Conservation (phyloP, 768 basidiomycete genomes). For the Psilocybe tampanensis region DNA sequence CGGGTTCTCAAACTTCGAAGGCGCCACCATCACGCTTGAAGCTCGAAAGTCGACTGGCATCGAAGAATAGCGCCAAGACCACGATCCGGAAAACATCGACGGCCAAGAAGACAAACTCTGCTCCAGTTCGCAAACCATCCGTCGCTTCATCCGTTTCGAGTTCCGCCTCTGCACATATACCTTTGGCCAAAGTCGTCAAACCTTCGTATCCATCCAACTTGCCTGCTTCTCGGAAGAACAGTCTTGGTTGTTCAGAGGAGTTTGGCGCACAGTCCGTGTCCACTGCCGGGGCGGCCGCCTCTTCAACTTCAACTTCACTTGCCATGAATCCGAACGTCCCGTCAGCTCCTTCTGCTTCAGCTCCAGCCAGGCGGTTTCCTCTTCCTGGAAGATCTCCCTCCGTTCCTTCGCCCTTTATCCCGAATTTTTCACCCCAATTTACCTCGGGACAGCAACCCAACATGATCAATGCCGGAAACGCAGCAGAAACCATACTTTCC, state of each 20-base stretch:
- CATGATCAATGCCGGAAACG: background rate
- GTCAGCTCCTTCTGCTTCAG: too few species aligned
- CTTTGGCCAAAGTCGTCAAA: too few species aligned
- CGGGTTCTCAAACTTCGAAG: background rate
- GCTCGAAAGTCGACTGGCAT: background rate
- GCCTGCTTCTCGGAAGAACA: background rate
- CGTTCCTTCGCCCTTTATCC: background rate
- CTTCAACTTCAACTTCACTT: too few species aligned
- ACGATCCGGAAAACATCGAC: slow-evolving; percentile 10
- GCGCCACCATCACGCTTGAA: background rate
- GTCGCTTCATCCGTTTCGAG: background rate
- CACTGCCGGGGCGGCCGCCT: too few species aligned
- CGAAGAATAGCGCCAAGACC: slow-evolving; percentile 14
- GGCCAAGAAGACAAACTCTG: background rate
- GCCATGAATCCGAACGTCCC: too few species aligned
- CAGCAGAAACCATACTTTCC: too few species aligned
- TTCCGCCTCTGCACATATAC: background rate
- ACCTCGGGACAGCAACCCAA: background rate
- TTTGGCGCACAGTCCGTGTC: too few species aligned
- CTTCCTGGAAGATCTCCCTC: background rate
- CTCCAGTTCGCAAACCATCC: background rate
- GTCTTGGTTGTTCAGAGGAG: background rate
- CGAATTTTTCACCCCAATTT: background rate
- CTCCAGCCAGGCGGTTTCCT: too few species aligned
- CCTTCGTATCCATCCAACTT: background rate